Conservation (phyloP, 495 filamentous ascomycete species). For the Daldinia childiae region DNA sequence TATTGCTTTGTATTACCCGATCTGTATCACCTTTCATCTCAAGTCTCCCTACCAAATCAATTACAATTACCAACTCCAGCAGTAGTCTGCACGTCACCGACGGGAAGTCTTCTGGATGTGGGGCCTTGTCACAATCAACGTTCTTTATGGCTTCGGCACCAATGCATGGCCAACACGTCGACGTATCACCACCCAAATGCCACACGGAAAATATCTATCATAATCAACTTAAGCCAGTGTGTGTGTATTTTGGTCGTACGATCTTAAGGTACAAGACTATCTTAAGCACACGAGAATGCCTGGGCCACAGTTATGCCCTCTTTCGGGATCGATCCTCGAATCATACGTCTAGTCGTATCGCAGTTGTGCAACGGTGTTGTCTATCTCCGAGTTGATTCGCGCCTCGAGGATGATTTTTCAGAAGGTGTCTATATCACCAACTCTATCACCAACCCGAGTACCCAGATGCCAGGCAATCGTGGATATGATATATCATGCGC, state of each 20-base stretch:
- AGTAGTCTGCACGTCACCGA: conserved; percentile 49
- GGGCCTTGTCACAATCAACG: conserved; percentile 62
- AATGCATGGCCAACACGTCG: conserved; percentile 61
- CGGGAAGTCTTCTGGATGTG: conserved; percentile 55
- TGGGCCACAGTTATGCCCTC: conserved; percentile 67
- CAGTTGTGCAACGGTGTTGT: conserved; percentile 37
- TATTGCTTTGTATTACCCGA: conserved; percentile 16
- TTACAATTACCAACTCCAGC: neutral
- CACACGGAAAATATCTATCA: conserved; percentile 52
- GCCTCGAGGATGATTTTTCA: conserved; percentile 45
- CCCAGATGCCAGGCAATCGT: conserved; percentile 69
- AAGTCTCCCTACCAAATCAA: neutral
- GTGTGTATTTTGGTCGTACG: conserved; percentile 48
- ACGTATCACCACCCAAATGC: conserved; percentile 68
- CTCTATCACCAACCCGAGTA: conserved; percentile 64
- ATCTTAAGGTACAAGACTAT: conserved; percentile 71
- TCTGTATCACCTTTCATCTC: conserved; percentile 18
- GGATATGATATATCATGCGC: conserved; percentile 65
- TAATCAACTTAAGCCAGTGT: conserved; percentile 2
- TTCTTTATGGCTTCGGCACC: conserved; percentile 68
- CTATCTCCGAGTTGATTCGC: neutral
- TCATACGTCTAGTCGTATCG: conserved; percentile 66
- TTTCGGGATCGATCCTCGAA: conserved; percentile 64
- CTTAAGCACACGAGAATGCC: conserved; percentile 70
- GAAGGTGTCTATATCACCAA: conserved; percentile 52